A percentile compares a stretch with the other conserved stretches of the same genome.
Conservation (phyloP, 768 basidiomycete species). For the Serendipita sp. region DNA sequence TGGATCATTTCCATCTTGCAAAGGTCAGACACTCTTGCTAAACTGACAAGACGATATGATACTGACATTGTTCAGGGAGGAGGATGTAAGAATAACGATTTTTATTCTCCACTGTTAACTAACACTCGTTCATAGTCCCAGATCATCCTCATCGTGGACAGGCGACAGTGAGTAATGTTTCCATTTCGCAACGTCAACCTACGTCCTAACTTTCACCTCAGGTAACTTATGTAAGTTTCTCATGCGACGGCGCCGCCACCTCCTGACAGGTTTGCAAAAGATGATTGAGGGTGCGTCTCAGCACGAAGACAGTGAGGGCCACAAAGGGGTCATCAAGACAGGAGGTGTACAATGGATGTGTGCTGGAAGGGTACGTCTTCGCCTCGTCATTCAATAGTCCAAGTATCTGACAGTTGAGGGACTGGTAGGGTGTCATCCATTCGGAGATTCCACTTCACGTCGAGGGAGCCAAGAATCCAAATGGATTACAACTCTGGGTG, state of each 20-base stretch:
- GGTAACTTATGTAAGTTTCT: constrained; percentile 71
- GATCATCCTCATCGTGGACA: constrained; percentile 91
- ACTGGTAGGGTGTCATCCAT: constrained; percentile 34
- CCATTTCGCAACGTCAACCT: background rate
- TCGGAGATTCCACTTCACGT: constrained; percentile 81
- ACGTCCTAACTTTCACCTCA: background rate
- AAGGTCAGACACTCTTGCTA: background rate
- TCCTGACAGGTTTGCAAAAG: background rate
- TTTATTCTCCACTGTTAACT: constrained; percentile 17
- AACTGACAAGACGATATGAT: background rate
- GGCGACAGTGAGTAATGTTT: constrained; percentile 35
- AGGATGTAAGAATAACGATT: background rate
- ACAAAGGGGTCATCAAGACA: constrained; percentile 53
- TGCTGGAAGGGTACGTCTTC: constrained; percentile 32
- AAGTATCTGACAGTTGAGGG: too few relatives aligned
- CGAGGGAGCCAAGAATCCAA: constrained; percentile 48
- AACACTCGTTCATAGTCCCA: constrained; percentile 27
- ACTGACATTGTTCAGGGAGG: background rate
- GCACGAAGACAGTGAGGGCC: constrained; percentile 87
- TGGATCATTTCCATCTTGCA: constrained; percentile 11
- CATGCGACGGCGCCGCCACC: constrained; percentile 24
- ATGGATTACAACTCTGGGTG: constrained; percentile 78
- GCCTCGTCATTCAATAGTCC: background rate
- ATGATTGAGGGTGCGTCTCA: constrained; percentile 35
- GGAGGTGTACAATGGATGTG: constrained; percentile 97